A percentile compares a stretch with the other conserved stretches of the same genome.
Evolutionary conservation across 129 eudicot species (phyloP).

Genomic region (Chrysanthemum lavandulifolium): DNA sequence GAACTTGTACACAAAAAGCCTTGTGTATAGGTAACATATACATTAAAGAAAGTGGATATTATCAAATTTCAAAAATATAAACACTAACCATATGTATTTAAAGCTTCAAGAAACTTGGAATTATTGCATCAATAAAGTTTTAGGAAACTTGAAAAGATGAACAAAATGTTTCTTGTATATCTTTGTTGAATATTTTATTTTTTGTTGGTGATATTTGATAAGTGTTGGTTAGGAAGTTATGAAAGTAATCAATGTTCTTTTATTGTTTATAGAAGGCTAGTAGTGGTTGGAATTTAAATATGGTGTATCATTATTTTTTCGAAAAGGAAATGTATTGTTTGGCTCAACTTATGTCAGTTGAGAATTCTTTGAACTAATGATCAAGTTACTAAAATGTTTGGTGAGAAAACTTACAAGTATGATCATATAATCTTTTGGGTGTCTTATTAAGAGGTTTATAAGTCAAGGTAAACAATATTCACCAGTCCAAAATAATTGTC

Average conservation of each 20-base stretch:
- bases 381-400: no score
- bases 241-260: constrained; percentile 44
- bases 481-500: no score
- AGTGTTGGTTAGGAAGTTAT: constrained; percentile 58
- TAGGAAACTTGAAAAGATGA: constrained; percentile 15
- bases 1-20: neutral
- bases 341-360: neutral
- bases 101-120: constrained; percentile 15
- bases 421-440: no score
- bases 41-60: constrained; percentile 14
- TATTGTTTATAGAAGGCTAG: constrained; percentile 28
- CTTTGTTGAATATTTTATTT: constrained; percentile 22
- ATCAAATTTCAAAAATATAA: neutral
- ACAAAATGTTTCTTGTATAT: constrained; percentile 19
- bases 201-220: constrained; percentile 51
- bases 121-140: constrained; percentile 15
- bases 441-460: no score
- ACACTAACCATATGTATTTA: constrained; percentile 11
- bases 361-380: no score
- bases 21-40: constrained; percentile 3
- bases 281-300: constrained; percentile 28
- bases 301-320: neutral
- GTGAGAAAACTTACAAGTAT: no score
- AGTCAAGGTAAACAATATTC: no score
- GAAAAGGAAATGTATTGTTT: neutral